These are phyloP conservation scores for Moesziomyces sp. DNA, from an alignment of 1,284 basidiomycete genomes.

Conservation along the genomic window DNA sequence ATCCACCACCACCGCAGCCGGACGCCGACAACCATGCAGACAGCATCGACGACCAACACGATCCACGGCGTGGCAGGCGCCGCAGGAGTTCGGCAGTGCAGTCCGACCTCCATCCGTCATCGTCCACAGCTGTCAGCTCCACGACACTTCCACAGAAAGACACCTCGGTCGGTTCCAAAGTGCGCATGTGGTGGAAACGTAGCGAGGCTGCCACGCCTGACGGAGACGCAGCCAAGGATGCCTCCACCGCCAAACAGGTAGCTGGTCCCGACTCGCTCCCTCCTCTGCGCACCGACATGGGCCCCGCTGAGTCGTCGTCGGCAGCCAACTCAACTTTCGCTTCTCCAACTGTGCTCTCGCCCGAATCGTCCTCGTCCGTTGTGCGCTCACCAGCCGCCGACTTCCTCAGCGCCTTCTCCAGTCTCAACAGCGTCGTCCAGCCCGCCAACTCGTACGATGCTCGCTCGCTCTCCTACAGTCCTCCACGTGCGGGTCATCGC, in stretches of 20 bases:
- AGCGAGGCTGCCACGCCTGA: constrained; percentile 26
- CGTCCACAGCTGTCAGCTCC: not conserved
- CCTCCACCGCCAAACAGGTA: constrained; percentile 17
- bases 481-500: constrained; percentile 35
- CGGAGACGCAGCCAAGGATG: constrained; percentile 2
- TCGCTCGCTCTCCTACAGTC: constrained; percentile 45
- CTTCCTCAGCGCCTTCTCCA: constrained; percentile 78
- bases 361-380: constrained; percentile 9
- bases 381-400: constrained; percentile 75
- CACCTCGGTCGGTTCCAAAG: constrained; percentile 38
- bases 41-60: constrained; percentile 1
- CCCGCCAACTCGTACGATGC: constrained; percentile 28
- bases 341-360: constrained; percentile 17
- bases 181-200: constrained; percentile 55
- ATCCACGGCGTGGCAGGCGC: constrained; percentile 26
- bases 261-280: constrained; percentile 2
- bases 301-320: constrained; percentile 1
- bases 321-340: constrained; percentile 5
- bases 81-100: constrained; percentile 36
- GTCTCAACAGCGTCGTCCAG: constrained; percentile 40
- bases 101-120: constrained; percentile 2
- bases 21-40: not conserved
- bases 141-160: constrained; percentile 28
- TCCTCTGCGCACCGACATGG: constrained; percentile 17
- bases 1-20: constrained; percentile 4